phyloP scores from a whole-genome alignment of 192 early-diverging fungal genomes.

The Linderina pennispora region DNA sequence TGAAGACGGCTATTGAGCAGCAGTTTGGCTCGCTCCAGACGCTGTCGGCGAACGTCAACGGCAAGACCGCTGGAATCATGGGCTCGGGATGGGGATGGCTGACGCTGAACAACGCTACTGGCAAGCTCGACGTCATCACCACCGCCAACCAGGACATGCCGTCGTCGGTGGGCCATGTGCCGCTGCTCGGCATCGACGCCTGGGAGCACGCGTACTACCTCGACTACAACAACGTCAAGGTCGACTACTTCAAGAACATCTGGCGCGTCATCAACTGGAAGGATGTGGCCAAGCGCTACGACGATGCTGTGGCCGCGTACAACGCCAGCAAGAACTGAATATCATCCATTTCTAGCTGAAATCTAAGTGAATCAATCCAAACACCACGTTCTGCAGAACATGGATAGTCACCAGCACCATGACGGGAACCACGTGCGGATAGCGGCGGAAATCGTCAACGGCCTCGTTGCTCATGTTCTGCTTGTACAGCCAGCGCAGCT shows the following conservation, averaged over 20 bases:
- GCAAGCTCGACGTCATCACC: conserved; percentile 78
- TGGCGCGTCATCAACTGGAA: conserved; percentile 99
- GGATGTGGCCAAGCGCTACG: conserved; percentile 81
- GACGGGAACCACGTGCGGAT: conserved; percentile 61
- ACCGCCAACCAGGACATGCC: conserved; percentile 82
- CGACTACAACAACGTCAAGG: conserved; percentile 96
- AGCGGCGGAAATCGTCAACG: conserved; percentile 57
- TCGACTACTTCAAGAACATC: conserved; percentile 92
- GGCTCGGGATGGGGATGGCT: conserved; percentile 98
- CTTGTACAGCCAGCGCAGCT: conserved; percentile 51
- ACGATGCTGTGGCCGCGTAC: conserved; percentile 47
- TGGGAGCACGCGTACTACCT: conserved; percentile 98
- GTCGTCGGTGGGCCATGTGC: conserved; percentile 56
- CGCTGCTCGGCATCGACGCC: conserved; percentile 88
- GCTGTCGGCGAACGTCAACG: conserved; percentile 71
- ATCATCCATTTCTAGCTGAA: conserved; percentile 22
- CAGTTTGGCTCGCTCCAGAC: conserved; percentile 81
- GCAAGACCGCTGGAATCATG: conserved; percentile 76
- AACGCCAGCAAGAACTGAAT: background rate
- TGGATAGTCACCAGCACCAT: conserved; percentile 66
- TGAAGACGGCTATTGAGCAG: conserved; percentile 68
- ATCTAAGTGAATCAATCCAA: conserved; percentile 56
- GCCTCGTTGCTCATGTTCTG: conserved; percentile 60
- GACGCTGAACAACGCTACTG: conserved; percentile 73
- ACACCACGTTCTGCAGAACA: conserved; percentile 64